Evolutionary conservation across 2,329 filamentous ascomycete species (phyloP), one percentile per base, ranked within the genome.

Genomic region (Cercospora zeina): DNA sequence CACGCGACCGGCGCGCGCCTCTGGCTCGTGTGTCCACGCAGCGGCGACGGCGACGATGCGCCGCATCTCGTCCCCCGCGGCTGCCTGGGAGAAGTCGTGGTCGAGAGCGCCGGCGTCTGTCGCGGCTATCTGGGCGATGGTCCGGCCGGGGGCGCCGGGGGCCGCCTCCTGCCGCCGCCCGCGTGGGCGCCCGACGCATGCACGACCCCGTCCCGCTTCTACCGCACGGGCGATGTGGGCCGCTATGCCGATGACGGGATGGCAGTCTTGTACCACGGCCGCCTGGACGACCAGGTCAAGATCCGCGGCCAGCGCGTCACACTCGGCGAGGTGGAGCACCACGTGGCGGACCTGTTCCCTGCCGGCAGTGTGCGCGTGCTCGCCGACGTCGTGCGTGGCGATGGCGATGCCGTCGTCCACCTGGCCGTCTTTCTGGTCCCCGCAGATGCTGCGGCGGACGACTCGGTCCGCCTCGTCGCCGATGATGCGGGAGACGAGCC

Each of bases 21-120:
- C 13, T 50, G 45, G 45, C 7, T 50, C 13, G 16, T 50, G 16
- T n/a, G n/a, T n/a, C n/a, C n/a, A n/a, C 7, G 24, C 24, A 13
- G 16, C 19, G 19, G 27, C n/a, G 24, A 50, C 10, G n/a, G 10
- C 10, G 19, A 50, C 19, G 10, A 8, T 4, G n/a, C n/a, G n/a
- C n/a, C n/a, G n/a, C n/a, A n/a, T n/a, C 45, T 50, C 7, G 7
- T 50, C 73, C 91, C 56, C 7, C 7, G 50, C 13, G 56, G 56
- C 2, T 16, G 11, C 4, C n/a, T 33, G 3, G 56, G 56, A 21
- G 56, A 59, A 21, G n/a, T 59, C 8, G n/a, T 59, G 1, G n/a
- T 59, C 10, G 16, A 51, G 14, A 42, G 56, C 10, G 42, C 56
- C 8, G 27, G 9, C 14, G 42, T 59, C 1, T 39, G 42, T 27